A percentile compares a stretch with the other conserved stretches of the same genome.
Evolutionary conservation across 2,329 filamentous ascomycete genomes (phyloP).

Genomic region (Anthostomella pinea): DNA sequence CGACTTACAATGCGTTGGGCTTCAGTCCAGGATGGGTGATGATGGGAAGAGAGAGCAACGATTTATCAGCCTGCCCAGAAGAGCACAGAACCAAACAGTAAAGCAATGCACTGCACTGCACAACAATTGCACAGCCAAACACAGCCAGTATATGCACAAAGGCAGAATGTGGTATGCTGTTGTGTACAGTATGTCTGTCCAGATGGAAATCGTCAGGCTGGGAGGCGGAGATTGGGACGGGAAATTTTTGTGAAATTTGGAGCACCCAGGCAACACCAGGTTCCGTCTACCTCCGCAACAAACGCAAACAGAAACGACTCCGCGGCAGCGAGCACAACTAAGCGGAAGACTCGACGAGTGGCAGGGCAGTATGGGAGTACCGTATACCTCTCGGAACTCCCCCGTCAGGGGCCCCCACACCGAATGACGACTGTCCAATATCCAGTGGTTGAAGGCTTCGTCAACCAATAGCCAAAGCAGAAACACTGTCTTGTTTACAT

Average conservation of each 20-base stretch:
- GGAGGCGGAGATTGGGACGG: conserved; percentile 18
- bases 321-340: too few relatives aligned
- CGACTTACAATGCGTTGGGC: too few relatives aligned
- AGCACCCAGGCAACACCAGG: conserved; percentile 14
- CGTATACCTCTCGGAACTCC: conserved; percentile 12
- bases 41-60: conserved; percentile 15
- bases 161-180: conserved; percentile 29
- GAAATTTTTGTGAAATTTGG: conserved; percentile 32
- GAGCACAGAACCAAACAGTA: conserved; percentile 15
- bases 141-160: conserved; percentile 27
- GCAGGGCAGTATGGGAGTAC: too few relatives aligned
- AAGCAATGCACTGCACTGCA: conserved; percentile 12
- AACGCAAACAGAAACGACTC: too few relatives aligned
- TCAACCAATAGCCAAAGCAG: conserved; percentile 21
- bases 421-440: conserved; percentile 26
- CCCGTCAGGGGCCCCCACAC: conserved; percentile 13
- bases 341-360: too few relatives aligned
- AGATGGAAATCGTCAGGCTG: conserved; percentile 34
- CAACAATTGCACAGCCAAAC: conserved; percentile 4
- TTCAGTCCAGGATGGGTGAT: conserved; percentile 17
- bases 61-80: conserved; percentile 27
- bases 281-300: conserved; percentile 17
- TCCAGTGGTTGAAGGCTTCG: conserved; percentile 19
- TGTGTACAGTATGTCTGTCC: conserved; percentile 17
- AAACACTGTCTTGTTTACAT: conserved; percentile 27